phyloP scores from a whole-genome alignment of 768 basidiomycete genomes.

The Tulasnella sp. region DNA sequence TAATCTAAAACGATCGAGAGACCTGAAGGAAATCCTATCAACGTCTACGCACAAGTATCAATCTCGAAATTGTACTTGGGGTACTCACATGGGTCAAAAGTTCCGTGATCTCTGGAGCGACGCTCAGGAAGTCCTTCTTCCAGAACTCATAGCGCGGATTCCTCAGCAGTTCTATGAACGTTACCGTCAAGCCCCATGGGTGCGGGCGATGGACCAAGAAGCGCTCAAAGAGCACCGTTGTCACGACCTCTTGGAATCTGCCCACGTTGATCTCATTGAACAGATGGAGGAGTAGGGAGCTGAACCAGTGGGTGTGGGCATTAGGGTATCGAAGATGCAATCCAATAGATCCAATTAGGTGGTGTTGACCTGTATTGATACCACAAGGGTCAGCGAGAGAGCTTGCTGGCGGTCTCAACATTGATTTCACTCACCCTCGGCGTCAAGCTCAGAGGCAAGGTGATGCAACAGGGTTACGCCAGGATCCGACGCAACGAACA shows the following conservation, averaged over 20 bases:
- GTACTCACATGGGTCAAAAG: conserved; percentile 17
- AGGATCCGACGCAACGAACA: conserved; percentile 72
- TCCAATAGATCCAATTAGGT: conserved; percentile 83
- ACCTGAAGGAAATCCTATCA: too few relatives aligned
- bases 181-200: conserved; percentile 89
- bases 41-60: too few relatives aligned
- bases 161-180: conserved; percentile 86
- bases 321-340: conserved; percentile 96
- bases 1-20: neutral
- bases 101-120: conserved; percentile 61
- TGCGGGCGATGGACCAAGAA: conserved; percentile 92
- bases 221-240: conserved; percentile 83
- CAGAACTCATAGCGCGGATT: conserved; percentile 87
- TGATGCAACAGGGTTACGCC: conserved; percentile 78
- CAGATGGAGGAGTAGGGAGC: conserved; percentile 75
- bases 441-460: conserved; percentile 71
- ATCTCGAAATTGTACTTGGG: neutral
- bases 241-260: conserved; percentile 68
- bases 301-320: conserved; percentile 98
- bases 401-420: neutral
- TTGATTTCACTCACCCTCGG: conserved; percentile 57
- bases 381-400: conserved; percentile 1
- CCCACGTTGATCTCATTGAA: conserved; percentile 73
- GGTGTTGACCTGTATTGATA: conserved; percentile 68
- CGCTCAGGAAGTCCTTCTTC: conserved; percentile 75